Conservation (phyloP, 2,329 filamentous ascomycete species). For the Lachnellula willkommii region DNA sequence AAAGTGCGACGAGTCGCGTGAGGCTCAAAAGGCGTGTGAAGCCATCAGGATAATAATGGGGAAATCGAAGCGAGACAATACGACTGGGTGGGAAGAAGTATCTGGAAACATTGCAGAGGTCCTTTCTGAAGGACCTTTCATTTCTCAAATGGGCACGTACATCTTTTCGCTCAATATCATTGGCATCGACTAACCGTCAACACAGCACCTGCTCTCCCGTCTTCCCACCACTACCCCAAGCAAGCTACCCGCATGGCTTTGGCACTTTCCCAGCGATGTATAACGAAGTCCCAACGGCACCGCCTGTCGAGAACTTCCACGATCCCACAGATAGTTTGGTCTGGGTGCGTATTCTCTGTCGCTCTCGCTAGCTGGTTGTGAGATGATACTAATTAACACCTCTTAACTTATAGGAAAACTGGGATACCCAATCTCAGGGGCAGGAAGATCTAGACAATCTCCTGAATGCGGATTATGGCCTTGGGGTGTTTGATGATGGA, state of each 20-base stretch:
- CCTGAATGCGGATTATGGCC: neutral
- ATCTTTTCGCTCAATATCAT: too few species aligned
- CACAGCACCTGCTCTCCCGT: neutral
- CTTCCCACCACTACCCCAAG: neutral
- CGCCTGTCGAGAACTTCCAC: neutral
- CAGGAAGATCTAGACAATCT: neutral
- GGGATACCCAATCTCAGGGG: neutral
- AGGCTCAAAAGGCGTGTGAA: slow-evolving; percentile 9
- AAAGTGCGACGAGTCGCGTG: slow-evolving; percentile 3
- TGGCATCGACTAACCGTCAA: too few species aligned
- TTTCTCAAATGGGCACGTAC: neutral
- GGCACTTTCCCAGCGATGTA: neutral
- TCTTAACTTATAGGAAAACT: neutral
- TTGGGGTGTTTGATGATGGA: neutral
- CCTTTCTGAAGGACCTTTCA: neutral
- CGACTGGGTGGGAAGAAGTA: neutral
- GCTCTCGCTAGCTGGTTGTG: neutral
- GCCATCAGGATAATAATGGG: slow-evolving; percentile 8
- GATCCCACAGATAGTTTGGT: neutral
- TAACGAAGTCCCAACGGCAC: neutral
- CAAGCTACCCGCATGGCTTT: neutral
- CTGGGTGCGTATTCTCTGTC: neutral
- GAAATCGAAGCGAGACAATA: neutral
- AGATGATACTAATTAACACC: neutral
- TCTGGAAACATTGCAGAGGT: neutral